Percentiles rank a stretch among this genome's conserved stretches.
These are phyloP conservation scores for Cardamine resedifolia DNA, from an alignment of 345 rosid genomes.

Conservation along the genomic window DNA sequence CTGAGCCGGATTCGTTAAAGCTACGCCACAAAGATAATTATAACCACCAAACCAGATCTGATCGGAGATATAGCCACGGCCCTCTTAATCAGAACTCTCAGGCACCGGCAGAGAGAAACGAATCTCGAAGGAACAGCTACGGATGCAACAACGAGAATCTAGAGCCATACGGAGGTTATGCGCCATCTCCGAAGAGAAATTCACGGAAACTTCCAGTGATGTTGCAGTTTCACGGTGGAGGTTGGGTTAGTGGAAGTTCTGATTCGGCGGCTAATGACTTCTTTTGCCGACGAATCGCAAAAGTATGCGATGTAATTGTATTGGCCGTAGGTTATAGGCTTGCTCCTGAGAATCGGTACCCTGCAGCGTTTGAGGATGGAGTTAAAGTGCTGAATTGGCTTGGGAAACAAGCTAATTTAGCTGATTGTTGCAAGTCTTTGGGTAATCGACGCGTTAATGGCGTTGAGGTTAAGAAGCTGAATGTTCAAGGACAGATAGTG, in stretches of 20 bases:
- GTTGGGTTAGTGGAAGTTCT: constrained; percentile 77
- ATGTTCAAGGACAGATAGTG: constrained; percentile 42
- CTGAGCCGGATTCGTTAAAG: constrained; percentile 16
- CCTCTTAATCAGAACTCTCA: constrained; percentile 20
- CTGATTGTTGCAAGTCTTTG: constrained; percentile 46
- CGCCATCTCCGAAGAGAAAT: constrained; percentile 44
- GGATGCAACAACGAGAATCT: constrained; percentile 25
- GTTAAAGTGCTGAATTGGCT: constrained; percentile 76
- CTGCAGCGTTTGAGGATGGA: constrained; percentile 89
- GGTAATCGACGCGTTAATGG: constrained; percentile 41
- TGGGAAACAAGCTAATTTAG: constrained; percentile 73
- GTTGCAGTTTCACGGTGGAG: constrained; percentile 97
- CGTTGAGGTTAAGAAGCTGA: constrained; percentile 36
- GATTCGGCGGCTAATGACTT: constrained; percentile 61
- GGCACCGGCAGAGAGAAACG: constrained; percentile 8
- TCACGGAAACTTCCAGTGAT: constrained; percentile 67
- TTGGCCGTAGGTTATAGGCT: constrained; percentile 86
- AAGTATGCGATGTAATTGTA: constrained; percentile 72
- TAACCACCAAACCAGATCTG: constrained; percentile 27
- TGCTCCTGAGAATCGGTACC: constrained; percentile 78
- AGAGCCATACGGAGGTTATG: constrained; percentile 59
- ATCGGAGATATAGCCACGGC: constrained; percentile 28
- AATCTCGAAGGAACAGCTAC: constrained; percentile 33
- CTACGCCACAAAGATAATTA: constrained; percentile 14
- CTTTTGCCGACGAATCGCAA: constrained; percentile 74